Base-by-base conservation (phyloP, 2,329 filamentous ascomycete genomes). In the Tolypocladium tropicale region DNA sequence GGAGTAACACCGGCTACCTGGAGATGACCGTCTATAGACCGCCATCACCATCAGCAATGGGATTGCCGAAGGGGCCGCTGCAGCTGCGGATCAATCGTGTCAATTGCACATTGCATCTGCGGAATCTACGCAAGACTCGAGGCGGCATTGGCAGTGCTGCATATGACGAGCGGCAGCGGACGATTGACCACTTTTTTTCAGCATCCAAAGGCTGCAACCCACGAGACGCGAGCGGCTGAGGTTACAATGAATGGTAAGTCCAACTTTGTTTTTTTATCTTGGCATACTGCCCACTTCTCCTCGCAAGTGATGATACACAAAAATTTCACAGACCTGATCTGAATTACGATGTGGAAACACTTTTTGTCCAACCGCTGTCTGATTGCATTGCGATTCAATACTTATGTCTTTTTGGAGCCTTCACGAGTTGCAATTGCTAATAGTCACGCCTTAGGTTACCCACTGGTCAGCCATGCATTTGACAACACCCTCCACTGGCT, bases 271-370 rank as follows among this genome's bases (percentile, higher is more conserved):
- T 57, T 59, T 57, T 56, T 21, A 1, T 58, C 58, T 57, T 59
- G 57, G 55, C 60, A 50, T 49, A 54, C 34, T 16, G 46, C 46
- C 30, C 37, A 58, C 49, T 54, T 33, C 56, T 30, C 21, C 41
- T 48, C 55, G 59, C 60, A 66, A 65, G 65, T 89, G 88, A 89
- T 88, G 85, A 90, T 76, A 80, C 71, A 75, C 67, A 74, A 79
- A 77, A 76, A 76, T 81, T n/a, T 86, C 86, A 90, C 86, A 90
- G 86, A 90, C 86, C 87, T 90, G 86, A 87, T 86, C 87, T 79
- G 85, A 90, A 87, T 68, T 69, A 65, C 66, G 62, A 78, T 89
- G 85, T 88, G 79, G 86, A 88, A 79, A 76, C 69, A 76, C 74
- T 74, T 83, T 85, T 61, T 82, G 83, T 85, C 83, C 86, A 90